Conservation (phyloP, 768 basidiomycete genomes). For the Neoboletus brunneissimus region DNA sequence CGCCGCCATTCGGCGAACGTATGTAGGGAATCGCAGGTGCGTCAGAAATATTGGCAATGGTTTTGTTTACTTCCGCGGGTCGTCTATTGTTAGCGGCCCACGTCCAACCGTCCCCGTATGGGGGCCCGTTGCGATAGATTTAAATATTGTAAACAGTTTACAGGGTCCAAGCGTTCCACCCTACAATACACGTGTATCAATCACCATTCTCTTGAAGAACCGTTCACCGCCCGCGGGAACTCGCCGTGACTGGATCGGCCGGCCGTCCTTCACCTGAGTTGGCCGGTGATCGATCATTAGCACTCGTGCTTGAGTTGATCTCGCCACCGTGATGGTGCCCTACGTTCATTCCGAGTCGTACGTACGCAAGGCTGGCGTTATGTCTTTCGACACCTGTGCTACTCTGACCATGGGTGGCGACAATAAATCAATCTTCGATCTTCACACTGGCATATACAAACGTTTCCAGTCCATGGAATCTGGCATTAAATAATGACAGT, state of each 20-base stretch:
- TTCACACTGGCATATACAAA: neutral
- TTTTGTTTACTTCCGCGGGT: neutral
- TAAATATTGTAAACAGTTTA: neutral
- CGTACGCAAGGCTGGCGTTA: neutral
- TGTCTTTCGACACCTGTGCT: neutral
- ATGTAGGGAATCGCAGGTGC: neutral
- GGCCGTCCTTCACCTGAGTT: neutral
- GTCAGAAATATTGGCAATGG: neutral
- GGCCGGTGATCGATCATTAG: slow-evolving; percentile 8
- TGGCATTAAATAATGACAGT: neutral
- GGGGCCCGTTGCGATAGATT: slow-evolving; percentile 4
- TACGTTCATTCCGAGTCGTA: neutral
- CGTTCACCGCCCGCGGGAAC: neutral
- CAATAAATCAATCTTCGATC: neutral
- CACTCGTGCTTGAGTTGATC: neutral
- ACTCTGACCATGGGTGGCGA: neutral
- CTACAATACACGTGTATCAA: slow-evolving; percentile 18
- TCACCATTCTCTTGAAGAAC: slow-evolving; percentile 1
- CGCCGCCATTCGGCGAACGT: neutral
- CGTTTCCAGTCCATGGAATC: neutral
- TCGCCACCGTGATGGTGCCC: slow-evolving; percentile 2
- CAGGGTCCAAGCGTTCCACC: slow-evolving; percentile 11
- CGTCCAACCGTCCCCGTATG: slow-evolving; percentile 3
- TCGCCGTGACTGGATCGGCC: neutral
- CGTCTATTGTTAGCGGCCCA: slow-evolving; percentile 8